Evolutionary conservation across 805 yeast species (phyloP), one percentile per base, ranked within the genome.

Genomic region (Wickerhamomyces ciferrii): DNA sequence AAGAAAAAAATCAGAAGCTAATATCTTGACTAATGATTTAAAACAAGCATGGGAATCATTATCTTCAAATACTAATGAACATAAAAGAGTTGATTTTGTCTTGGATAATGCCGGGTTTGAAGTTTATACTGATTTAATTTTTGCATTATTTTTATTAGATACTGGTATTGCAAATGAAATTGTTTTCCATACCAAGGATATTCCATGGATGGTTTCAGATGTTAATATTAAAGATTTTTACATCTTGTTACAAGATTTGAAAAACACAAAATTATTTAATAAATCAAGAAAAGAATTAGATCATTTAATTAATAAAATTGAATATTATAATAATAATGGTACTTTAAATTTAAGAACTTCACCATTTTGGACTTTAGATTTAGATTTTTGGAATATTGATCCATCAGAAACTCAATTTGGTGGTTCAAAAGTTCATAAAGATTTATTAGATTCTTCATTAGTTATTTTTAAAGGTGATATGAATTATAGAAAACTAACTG

Each of bases 151-250:
- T 62, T 58, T 87, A 50, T 66, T 94, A 21, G 96, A 91, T 55
- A 67, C 87, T 15, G 76, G 78, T n/a, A 62, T 91, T 20, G 83
- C 79, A 15, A 68, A 71, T 20, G 70, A 76, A 46, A 79, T 92
- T 49, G 83, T 81, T 18, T 72, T 91, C 51, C 99, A 94, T 65
- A 89, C 96, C 53, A 94, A 94, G 65, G 79, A 81, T 43, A 78
- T 90, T 49, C 97, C 98, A 31, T 94, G 98, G 95, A 92, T 94
- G 84, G 98, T 94, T 18, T 87, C 96, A 54, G 99, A 94, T 65
- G 95, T 94, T 9, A 81, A 90, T 81, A 78, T 87, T 25, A 82
- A 81, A 58, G 99, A 94, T 67, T 81, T 88, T 49, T 70, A 72
- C 41, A 60, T 74, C 27, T 70, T 88, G 44, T 52, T 87, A 17